These are phyloP conservation scores for Spencermartinsiella ligniputridi DNA, from an alignment of 1,139 yeast species.

Conservation along the genomic window DNA sequence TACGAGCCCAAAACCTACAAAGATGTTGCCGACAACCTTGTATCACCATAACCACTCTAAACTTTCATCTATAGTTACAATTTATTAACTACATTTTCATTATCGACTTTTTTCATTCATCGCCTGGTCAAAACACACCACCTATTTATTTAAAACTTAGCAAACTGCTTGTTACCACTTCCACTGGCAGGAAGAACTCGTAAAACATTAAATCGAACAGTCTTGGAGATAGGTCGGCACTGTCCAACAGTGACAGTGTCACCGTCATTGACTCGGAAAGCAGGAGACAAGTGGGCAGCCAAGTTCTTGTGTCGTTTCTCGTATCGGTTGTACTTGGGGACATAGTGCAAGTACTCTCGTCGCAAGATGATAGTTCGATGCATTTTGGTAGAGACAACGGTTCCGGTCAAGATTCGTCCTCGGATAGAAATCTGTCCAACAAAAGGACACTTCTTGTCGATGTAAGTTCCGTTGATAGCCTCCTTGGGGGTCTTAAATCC, in stretches of 20 bases:
- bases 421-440: slow-evolving; percentile 96
- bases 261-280: slow-evolving; percentile 99
- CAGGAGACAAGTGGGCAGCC: slow-evolving; percentile 99
- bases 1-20: too few relatives aligned
- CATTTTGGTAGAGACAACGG: slow-evolving; percentile 99
- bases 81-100: too few relatives aligned
- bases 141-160: slow-evolving; percentile 87
- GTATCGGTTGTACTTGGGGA: slow-evolving; percentile 99
- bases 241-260: slow-evolving; percentile 99
- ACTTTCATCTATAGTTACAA: too few relatives aligned
- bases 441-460: slow-evolving; percentile 99
- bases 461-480: slow-evolving; percentile 98
- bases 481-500: slow-evolving; percentile 99
- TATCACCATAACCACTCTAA: too few relatives aligned
- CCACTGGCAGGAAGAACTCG: slow-evolving; percentile 89
- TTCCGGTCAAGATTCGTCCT: slow-evolving; percentile 94
- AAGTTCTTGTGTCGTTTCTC: slow-evolving; percentile 99
- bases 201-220: slow-evolving; percentile 99
- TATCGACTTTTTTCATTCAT: too few relatives aligned
- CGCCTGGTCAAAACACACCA: too few relatives aligned
- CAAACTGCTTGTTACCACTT: slow-evolving; percentile 83
- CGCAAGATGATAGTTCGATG: slow-evolving; percentile 99
- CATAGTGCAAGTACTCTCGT: slow-evolving; percentile 99
- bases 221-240: slow-evolving; percentile 99
- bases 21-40: too few relatives aligned